Base-by-base conservation (phyloP, 2,329 filamentous ascomycete genomes). In the Colletotrichum tropicicola region DNA sequence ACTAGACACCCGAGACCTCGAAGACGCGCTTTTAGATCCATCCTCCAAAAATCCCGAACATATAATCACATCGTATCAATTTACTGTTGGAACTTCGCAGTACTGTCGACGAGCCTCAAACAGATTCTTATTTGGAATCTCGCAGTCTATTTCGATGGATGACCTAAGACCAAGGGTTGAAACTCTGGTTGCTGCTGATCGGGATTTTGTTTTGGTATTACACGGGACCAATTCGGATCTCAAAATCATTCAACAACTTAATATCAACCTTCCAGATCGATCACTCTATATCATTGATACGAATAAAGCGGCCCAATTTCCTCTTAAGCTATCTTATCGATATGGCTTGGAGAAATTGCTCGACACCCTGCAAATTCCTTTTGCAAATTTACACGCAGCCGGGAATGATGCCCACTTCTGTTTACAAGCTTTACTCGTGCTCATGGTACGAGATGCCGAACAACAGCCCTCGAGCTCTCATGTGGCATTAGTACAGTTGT, bases 331-430 rank as follows among this genome's bases (percentile, higher is more conserved):
- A 41, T 68, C 51, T 15, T 72, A 71, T 41, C 54, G 70, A 45
- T 68, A 68, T 21, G 67, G 64, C 28, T 52, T 73, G 13, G 58
- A 65, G 45, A 65, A 67, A 21, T 52, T 73, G 2, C 69, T 73
- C 8, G 57, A 68, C 5, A 39, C 63, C 27, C 49, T 71, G 13
- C 30, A 63, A 12, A 56, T 72, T 43, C 68, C 68, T 4, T 70
- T 66, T 53, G 56, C 52, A 19, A 21, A 54, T 10, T 60, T 73
- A 15, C 71, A 73, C 17, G 37, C 61, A 3, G 71, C 71, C 17
- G 74, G 72, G 4, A 76, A 75, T 32, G 72, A 75, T 45, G 72
- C 71, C 9, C 67, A 71, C 54, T 75, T 74, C 32, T 58, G 68
- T 9, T 60, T 74, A 7, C 39, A 27, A 44, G 52, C 52, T 27